Evolutionary conservation across 1,284 basidiomycete species (phyloP).

Genomic region (Prillingera fragicola): DNA sequence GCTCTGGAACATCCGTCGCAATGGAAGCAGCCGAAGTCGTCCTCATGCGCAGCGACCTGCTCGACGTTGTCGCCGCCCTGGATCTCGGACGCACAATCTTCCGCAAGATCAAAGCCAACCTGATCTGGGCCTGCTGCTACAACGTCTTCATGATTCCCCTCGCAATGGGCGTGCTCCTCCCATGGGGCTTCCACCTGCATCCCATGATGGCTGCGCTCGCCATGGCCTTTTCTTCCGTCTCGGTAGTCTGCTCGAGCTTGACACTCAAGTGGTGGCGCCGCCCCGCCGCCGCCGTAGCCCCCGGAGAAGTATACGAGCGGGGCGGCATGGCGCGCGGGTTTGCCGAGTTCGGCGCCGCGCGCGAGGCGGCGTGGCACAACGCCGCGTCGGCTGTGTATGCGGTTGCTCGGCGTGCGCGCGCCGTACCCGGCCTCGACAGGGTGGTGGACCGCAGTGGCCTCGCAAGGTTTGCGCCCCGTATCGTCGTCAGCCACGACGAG

Average conservation of each 20-base stretch:
- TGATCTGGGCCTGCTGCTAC: conserved; percentile 89
- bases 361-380: neutral
- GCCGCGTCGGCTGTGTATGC: conserved; percentile 7
- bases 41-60: conserved; percentile 89
- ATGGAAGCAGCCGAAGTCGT: conserved; percentile 98
- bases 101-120: conserved; percentile 73
- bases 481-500: conserved; percentile 14
- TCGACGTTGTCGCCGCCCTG: conserved; percentile 94
- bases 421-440: conserved; percentile 13
- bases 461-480: conserved; percentile 15
- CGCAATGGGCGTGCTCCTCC: conserved; percentile 94
- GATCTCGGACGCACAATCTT: conserved; percentile 87
- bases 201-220: conserved; percentile 97
- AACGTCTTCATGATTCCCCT: conserved; percentile 94
- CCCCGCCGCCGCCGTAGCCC: conserved; percentile 64
- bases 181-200: conserved; percentile 85
- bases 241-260: conserved; percentile 85
- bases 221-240: conserved; percentile 96
- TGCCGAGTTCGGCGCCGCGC: conserved; percentile 17
- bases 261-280: conserved; percentile 80
- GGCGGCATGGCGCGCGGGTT: conserved; percentile 39
- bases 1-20: conserved; percentile 91
- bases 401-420: conserved; percentile 6
- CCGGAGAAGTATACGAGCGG: conserved; percentile 51
- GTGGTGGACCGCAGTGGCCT: conserved; percentile 22